Evolutionary conservation across 805 yeast species (phyloP).

Genomic region (Nakazawaea ambrosiae): DNA sequence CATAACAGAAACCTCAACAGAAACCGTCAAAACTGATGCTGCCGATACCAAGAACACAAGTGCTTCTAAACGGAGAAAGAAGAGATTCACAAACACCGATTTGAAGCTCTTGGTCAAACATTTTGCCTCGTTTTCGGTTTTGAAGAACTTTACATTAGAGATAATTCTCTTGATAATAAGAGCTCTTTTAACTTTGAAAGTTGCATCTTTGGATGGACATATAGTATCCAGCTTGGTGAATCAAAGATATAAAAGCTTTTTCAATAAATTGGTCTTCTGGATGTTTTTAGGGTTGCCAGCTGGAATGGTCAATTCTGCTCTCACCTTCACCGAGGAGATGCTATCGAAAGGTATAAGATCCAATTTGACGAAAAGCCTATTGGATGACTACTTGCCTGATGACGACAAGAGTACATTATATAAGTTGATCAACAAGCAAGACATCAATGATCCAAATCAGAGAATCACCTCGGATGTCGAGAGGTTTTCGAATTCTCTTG

Average conservation of each 20-base stretch:
- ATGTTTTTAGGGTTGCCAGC: slow-evolving; percentile 84
- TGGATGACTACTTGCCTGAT: slow-evolving; percentile 68
- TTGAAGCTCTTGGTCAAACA: slow-evolving; percentile 1
- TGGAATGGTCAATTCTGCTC: slow-evolving; percentile 64
- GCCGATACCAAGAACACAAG: slow-evolving; percentile 8
- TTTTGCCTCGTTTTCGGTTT: slow-evolving; percentile 1
- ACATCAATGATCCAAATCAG: slow-evolving; percentile 71
- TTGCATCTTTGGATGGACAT: slow-evolving; percentile 81
- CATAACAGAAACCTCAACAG: not conserved
- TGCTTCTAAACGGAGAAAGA: no score
- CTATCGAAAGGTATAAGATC: slow-evolving; percentile 54
- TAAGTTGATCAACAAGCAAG: slow-evolving; percentile 51
- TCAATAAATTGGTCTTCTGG: slow-evolving; percentile 65
- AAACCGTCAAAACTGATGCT: not conserved
- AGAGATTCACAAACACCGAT: not conserved
- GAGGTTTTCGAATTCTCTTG: slow-evolving; percentile 62
- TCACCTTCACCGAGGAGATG: slow-evolving; percentile 52
- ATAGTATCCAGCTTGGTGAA: slow-evolving; percentile 77
- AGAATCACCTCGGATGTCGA: slow-evolving; percentile 76
- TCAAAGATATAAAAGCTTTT: slow-evolving; percentile 57
- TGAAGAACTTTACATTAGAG: slow-evolving; percentile 19
- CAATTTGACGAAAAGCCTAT: slow-evolving; percentile 55
- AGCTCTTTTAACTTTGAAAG: slow-evolving; percentile 70
- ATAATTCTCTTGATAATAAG: slow-evolving; percentile 54
- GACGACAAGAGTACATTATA: slow-evolving; percentile 65